phyloP scores from a whole-genome alignment of 768 basidiomycete species.

The Pleurotus sapidus region DNA sequence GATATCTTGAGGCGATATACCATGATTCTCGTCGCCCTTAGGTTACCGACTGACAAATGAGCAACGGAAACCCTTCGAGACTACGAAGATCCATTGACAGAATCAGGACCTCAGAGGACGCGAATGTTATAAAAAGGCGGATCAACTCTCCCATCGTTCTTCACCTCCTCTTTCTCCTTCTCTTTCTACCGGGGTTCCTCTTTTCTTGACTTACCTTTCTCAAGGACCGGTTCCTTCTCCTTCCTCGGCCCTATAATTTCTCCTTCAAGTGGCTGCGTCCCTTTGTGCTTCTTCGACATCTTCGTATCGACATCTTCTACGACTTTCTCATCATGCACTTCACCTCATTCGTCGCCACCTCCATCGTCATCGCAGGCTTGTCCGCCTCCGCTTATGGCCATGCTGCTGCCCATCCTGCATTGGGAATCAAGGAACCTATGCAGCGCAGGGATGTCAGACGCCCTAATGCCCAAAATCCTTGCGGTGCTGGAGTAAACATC shows the following conservation, averaged over 20 bases:
- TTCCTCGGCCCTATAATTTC: not conserved
- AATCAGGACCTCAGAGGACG: not conserved
- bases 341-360: conserved; percentile 23
- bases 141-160: not conserved
- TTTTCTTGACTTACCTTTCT: not conserved
- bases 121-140: not conserved
- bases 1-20: not conserved
- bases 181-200: not conserved
- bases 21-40: not conserved
- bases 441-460: conserved; percentile 30
- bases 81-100: not conserved
- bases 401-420: conserved; percentile 38
- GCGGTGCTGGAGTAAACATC: conserved; percentile 39
- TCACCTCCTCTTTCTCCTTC: not conserved
- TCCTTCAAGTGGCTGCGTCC: not conserved
- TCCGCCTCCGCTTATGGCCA: conserved; percentile 33
- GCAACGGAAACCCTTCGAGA: not conserved
- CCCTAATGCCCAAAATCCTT: conserved; percentile 29
- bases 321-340: conserved; percentile 19
- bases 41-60: not conserved
- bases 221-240: conserved; percentile 4
- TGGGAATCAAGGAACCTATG: conserved; percentile 31
- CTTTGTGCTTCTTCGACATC: conserved; percentile 1
- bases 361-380: conserved; percentile 28
- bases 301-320: not conserved